Base-by-base conservation (phyloP, 2,329 filamentous ascomycete species). In the Phialophora macrospora region DNA sequence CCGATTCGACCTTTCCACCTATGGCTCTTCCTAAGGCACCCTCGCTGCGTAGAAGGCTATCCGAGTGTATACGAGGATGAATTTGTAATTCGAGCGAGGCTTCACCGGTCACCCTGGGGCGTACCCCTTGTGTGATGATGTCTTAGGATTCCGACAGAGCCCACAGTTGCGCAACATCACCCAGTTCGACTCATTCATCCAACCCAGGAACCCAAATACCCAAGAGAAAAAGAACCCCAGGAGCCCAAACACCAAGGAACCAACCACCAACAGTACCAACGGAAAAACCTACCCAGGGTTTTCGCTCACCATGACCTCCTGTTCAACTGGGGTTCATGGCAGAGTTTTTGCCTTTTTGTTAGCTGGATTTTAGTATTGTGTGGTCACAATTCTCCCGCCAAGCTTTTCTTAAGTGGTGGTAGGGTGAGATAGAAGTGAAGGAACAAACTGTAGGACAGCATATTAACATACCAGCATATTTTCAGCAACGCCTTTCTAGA, bases 301-400 rank as follows among this genome's bases (percentile, higher is more conserved):
- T 52, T 52, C 48, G 22, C 48, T 52, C 48, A 28, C 48, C 26
- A 52, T 52, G 48, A 52, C 48, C 48, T 52, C 48, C 48, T 52
- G 17, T 44, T 44, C 38, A 20, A 24, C 22, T 12, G 48, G 48
- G 22, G 48, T 28, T 52, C 48, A 26, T 52, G 26, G 48, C 26
- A 52, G 48, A 52, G 48, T 52, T 52, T 52, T 52, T 52, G 48
- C 6, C 22, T 24, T 24, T 52, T 26, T 26, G 22, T 5, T 12
- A 26, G n/a, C 17, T 44, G 38, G 17, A 7, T n/a, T 44, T n/a
- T 2, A 6, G 5, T n/a, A 5, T 5, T 7, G 38, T n/a, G 17
- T 2, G 6, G 38, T 41, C 1, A n/a, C 12, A n/a, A 20, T n/a
- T n/a, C 5, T 8, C 14, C 4, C 17, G 38, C 38, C 38, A 44